phyloP scores from a whole-genome alignment of 306 rosid genomes.

The Vigna unguiculata region DNA sequence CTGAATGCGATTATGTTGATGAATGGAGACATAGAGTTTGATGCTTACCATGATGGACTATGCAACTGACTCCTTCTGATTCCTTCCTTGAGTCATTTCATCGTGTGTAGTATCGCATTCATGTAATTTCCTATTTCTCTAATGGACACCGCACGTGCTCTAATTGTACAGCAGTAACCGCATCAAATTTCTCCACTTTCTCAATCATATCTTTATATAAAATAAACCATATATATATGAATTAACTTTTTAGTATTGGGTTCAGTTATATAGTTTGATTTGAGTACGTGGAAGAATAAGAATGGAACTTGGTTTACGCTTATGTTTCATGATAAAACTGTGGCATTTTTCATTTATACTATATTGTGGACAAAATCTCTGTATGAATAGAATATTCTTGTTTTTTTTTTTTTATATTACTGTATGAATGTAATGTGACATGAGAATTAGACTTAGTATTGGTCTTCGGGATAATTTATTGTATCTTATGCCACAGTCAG shows the following conservation, averaged over 20 bases:
- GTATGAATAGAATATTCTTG: background rate
- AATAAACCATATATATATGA: conserved; percentile 3
- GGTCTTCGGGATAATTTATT: too few relatives aligned
- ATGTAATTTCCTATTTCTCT: conserved; percentile 34
- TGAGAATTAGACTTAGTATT: too few relatives aligned
- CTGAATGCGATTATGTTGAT: conserved; percentile 46
- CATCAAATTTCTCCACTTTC: conserved; percentile 15
- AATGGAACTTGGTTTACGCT: background rate
- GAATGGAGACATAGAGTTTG: conserved; percentile 58
- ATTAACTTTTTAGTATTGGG: background rate
- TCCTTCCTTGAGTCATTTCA: conserved; percentile 33
- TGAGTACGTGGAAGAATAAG: background rate
- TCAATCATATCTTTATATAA: background rate
- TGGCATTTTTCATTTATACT: background rate
- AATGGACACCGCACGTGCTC: conserved; percentile 24
- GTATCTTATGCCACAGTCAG: too few relatives aligned
- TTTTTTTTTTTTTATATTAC: too few relatives aligned
- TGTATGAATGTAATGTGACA: too few relatives aligned
- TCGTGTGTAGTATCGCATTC: conserved; percentile 34
- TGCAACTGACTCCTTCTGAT: conserved; percentile 47
- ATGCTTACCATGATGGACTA: conserved; percentile 56
- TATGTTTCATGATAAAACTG: background rate
- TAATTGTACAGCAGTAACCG: conserved; percentile 39
- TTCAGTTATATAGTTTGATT: background rate
- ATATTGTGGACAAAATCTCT: background rate